Conservation (phyloP, 164 flowering plant species). For the Vitis amurensis region DNA sequence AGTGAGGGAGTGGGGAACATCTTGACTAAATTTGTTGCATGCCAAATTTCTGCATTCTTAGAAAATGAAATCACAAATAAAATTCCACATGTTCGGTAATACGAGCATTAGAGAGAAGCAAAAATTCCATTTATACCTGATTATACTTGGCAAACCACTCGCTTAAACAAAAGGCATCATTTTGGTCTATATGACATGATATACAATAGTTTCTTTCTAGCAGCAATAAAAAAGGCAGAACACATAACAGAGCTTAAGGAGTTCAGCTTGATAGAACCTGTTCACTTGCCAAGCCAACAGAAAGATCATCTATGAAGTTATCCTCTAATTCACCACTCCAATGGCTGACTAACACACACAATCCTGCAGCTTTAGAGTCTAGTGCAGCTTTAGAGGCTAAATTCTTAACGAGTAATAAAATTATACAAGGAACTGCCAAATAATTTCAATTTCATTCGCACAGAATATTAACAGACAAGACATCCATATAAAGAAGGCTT, state of each 20-base stretch:
- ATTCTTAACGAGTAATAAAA: too few species aligned
- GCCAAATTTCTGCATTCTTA: constrained; percentile 61
- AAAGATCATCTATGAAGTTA: constrained; percentile 92
- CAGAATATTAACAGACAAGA: too few species aligned
- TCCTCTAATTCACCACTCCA: constrained; percentile 98
- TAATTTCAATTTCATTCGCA: too few species aligned
- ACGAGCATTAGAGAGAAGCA: too few species aligned
- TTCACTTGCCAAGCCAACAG: constrained; percentile 96
- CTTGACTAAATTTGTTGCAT: constrained; percentile 51
- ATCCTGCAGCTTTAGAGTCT: constrained; percentile 93
- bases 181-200: constrained; percentile 57
- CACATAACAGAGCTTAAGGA: background rate
- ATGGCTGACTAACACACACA: constrained; percentile 99
- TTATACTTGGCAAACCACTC: constrained; percentile 92
- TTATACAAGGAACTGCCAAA: too few species aligned
- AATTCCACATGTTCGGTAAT: too few species aligned
- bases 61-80: background rate
- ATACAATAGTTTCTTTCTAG: constrained; percentile 6
- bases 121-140: constrained; percentile 63
- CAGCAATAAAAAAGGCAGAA: background rate
- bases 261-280: constrained; percentile 46
- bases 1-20: constrained; percentile 55
- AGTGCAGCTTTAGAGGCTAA: constrained; percentile 48
- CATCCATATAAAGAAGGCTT: too few species aligned
- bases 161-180: constrained; percentile 94